Percentiles rank a stretch among this genome's conserved stretches.
These are phyloP conservation scores for Chaetomium strumarium DNA, from an alignment of 2,329 filamentous ascomycete species.

Conservation along the genomic window DNA sequence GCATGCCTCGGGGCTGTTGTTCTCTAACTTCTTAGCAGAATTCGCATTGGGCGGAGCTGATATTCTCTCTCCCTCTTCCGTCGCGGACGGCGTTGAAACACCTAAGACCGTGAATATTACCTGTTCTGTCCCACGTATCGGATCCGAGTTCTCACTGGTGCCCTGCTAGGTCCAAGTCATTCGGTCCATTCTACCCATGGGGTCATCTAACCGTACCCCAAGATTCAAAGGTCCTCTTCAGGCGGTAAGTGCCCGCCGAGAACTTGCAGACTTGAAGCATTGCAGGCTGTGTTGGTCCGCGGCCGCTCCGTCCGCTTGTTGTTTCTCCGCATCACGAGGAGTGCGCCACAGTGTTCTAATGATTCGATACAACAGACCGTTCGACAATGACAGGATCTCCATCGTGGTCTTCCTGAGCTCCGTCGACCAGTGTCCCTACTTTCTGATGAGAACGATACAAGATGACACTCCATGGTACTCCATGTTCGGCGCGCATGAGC, in stretches of 20 bases:
- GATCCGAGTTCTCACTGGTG: background rate
- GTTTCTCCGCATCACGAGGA: background rate
- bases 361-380: constrained; percentile 34
- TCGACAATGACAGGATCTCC: constrained; percentile 50
- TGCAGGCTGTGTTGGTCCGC: background rate
- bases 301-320: background rate
- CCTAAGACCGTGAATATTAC: constrained; percentile 28
- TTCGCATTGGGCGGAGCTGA: constrained; percentile 55
- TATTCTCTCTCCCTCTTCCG: constrained; percentile 51
- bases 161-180: constrained; percentile 38
- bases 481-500: constrained; percentile 47
- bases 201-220: constrained; percentile 40
- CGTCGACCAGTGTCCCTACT: constrained; percentile 38
- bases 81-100: constrained; percentile 45
- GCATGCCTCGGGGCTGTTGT: background rate
- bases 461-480: constrained; percentile 39
- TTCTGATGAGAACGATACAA: constrained; percentile 42
- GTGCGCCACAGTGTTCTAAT: background rate
- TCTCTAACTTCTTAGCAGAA: constrained; percentile 32
- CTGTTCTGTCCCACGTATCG: background rate
- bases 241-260: constrained; percentile 37
- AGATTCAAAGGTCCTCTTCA: constrained; percentile 48
- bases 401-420: constrained; percentile 47
- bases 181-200: constrained; percentile 41
- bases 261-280: background rate